These are phyloP conservation scores for Primulina tabacum DNA, from an alignment of 257 asterid species.

Conservation along the genomic window DNA sequence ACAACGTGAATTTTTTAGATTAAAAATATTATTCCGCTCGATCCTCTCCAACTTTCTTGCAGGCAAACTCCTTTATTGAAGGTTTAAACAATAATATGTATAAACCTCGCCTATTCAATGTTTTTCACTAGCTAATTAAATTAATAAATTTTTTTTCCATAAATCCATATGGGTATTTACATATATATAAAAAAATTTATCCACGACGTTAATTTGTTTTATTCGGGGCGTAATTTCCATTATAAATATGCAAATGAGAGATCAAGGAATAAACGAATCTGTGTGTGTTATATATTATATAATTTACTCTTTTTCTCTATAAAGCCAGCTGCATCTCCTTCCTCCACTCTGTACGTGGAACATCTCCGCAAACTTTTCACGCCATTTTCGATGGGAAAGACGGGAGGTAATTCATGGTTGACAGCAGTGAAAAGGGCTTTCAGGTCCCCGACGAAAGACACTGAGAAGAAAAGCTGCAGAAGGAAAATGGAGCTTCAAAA, in stretches of 20 bases:
- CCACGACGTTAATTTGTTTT: not conserved
- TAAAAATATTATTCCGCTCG: too few relatives aligned
- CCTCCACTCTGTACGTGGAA: not conserved
- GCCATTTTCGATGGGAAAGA: constrained; percentile 61
- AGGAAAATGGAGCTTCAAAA: constrained; percentile 52
- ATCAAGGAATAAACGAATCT: not conserved
- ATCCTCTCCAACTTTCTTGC: too few relatives aligned
- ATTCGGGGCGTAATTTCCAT: not conserved
- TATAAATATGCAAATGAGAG: not conserved
- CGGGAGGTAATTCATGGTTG: constrained; percentile 67
- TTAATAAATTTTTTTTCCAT: too few relatives aligned
- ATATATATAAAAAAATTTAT: too few relatives aligned
- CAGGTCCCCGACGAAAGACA: constrained; percentile 74
- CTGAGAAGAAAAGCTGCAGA: constrained; percentile 52
- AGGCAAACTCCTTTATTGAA: too few relatives aligned
- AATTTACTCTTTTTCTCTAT: not conserved
- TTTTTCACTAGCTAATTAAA: too few relatives aligned
- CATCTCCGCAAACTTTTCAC: not conserved
- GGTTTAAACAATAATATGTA: too few relatives aligned
- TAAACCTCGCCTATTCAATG: too few relatives aligned
- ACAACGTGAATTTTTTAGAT: too few relatives aligned
- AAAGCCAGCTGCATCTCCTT: not conserved
- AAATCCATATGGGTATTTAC: too few relatives aligned
- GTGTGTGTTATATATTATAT: too few relatives aligned
- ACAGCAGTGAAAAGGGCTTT: constrained; percentile 89